Conservation (phyloP, 257 asterid genomes). For the Solanum sejunctum region DNA sequence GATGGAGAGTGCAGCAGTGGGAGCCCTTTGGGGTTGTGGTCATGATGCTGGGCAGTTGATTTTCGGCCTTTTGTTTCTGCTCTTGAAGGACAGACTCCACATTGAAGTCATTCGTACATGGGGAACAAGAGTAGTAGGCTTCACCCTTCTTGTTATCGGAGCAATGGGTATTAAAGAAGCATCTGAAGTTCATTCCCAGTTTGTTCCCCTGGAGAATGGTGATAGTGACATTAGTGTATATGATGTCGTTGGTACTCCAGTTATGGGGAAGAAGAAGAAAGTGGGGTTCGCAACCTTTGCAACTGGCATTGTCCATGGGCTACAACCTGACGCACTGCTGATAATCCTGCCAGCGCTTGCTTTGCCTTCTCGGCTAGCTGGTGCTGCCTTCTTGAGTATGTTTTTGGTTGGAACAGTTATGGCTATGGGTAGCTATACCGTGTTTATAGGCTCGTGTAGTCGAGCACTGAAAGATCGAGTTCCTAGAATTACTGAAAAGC, state of each 20-base stretch:
- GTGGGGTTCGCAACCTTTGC: constrained; percentile 91
- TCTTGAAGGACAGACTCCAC: constrained; percentile 78
- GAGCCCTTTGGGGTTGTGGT: constrained; percentile 99
- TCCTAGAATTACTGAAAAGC: constrained; percentile 90
- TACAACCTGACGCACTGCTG: constrained; percentile 91
- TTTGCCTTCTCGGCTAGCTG: constrained; percentile 89
- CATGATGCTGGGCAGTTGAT: constrained; percentile 91
- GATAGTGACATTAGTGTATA: constrained; percentile 43
- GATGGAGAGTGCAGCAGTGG: constrained; percentile 88
- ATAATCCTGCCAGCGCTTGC: constrained; percentile 92
- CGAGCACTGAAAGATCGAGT: constrained; percentile 73
- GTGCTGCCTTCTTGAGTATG: constrained; percentile 83
- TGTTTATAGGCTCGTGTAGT: constrained; percentile 83
- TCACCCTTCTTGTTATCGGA: constrained; percentile 77
- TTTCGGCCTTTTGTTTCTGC: constrained; percentile 70
- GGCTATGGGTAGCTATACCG: constrained; percentile 97
- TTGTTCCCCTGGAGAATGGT: constrained; percentile 49
- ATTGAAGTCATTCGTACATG: constrained; percentile 81
- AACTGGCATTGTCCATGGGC: constrained; percentile 86
- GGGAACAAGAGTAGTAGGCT: constrained; percentile 86
- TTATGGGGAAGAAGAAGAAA: constrained; percentile 71
- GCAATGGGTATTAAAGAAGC: constrained; percentile 95
- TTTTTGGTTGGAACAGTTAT: constrained; percentile 85
- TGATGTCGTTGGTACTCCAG: constrained; percentile 26
- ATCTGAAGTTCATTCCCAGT: constrained; percentile 48